Evolutionary conservation across 352 stramenopile genomes (phyloP).

Genomic region (Pythium folliculosum): DNA sequence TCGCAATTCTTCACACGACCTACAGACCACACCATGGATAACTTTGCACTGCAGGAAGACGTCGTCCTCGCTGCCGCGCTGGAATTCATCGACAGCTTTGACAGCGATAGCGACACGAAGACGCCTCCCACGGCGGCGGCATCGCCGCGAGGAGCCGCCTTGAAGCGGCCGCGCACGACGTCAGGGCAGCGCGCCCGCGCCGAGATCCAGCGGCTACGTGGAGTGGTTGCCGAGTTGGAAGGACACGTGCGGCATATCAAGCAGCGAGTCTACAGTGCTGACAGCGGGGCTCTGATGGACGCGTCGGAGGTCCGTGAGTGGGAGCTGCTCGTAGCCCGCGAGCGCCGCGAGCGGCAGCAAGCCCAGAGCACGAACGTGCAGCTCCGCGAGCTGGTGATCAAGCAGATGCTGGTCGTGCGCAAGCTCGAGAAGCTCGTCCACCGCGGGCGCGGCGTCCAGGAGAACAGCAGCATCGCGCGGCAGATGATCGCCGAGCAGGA

Average conservation of each 20-base stretch:
- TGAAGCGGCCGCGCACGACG: neutral
- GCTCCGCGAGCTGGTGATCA: slow-evolving; percentile 1
- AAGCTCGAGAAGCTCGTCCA: neutral
- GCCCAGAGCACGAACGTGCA: slow-evolving; percentile 2
- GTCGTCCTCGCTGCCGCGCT: slow-evolving; percentile 1
- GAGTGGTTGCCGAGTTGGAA: neutral
- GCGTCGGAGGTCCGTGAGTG: neutral
- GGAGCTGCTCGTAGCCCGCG: neutral
- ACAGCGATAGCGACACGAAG: slow-evolving; percentile 1
- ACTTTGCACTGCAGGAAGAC: neutral
- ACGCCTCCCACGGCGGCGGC: neutral
- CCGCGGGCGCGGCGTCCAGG: neutral
- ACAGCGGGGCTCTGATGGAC: too few species aligned
- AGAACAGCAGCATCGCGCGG: neutral
- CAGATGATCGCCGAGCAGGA: neutral
- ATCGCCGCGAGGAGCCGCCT: neutral
- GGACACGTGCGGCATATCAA: neutral
- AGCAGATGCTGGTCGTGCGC: neutral
- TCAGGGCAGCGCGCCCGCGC: neutral
- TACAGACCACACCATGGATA: neutral
- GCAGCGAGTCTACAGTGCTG: neutral
- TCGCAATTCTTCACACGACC: too few species aligned
- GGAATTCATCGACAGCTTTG: slow-evolving; percentile 4
- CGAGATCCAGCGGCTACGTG: slow-evolving; percentile 4
- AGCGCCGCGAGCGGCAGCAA: neutral